phyloP scores from a whole-genome alignment of 164 flowering plant species.

The Tetracentron sinense region DNA sequence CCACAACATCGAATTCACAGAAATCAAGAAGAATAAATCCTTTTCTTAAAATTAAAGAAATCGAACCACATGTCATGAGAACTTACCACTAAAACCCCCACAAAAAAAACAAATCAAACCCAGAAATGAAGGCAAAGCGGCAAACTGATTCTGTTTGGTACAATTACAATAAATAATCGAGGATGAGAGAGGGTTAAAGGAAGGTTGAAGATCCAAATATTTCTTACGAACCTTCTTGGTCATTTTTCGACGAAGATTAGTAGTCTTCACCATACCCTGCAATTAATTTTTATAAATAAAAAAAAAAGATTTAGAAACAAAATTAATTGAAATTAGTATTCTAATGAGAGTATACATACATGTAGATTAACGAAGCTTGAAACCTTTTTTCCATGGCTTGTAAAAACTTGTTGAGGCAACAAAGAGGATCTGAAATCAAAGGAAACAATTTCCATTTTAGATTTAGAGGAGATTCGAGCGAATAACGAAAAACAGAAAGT shows the following conservation, averaged over 20 bases:
- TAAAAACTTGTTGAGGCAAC: conserved; percentile 25
- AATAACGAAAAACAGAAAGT: background rate
- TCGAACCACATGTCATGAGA: too few relatives aligned
- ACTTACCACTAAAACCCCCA: too few relatives aligned
- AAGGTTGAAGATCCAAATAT: too few relatives aligned
- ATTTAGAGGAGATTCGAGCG: background rate
- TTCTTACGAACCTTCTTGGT: conserved; percentile 39
- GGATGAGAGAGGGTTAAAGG: too few relatives aligned
- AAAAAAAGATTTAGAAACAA: background rate
- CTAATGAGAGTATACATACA: background rate
- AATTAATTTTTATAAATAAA: background rate
- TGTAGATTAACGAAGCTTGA: conserved; percentile 9
- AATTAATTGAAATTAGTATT: background rate
- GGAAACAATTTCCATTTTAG: background rate
- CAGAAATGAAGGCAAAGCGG: too few relatives aligned
- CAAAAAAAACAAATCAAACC: too few relatives aligned
- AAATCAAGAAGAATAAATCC: too few relatives aligned
- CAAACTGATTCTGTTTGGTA: too few relatives aligned
- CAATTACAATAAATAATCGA: too few relatives aligned
- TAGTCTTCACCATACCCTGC: conserved; percentile 19
- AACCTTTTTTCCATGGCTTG: conserved; percentile 19
- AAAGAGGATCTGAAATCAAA: conserved; percentile 31
- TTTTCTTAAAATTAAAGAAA: background rate
- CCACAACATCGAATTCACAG: background rate
- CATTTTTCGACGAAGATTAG: conserved; percentile 16